Base-by-base conservation (phyloP, 352 stramenopile genomes). In the Blastocystis sp. region DNA sequence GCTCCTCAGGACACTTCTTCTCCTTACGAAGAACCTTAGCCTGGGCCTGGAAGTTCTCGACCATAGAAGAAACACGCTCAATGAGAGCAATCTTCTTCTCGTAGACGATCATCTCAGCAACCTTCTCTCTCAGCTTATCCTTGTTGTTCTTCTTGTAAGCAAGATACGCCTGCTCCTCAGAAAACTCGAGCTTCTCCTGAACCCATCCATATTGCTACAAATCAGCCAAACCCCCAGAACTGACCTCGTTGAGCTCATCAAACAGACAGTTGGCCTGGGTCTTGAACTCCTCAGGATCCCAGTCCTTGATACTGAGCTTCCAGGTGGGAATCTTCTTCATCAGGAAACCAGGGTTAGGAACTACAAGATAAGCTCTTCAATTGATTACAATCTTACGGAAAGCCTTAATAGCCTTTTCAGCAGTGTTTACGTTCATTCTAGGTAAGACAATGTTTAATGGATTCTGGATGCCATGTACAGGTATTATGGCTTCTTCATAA, bases 1-100 rank as follows among this genome's bases (percentile, higher is more conserved):
- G n/a, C 3, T 83, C 71, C n/a, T 83, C 71, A 27, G 71, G 71
- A 59, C 71, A 83, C 71, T 83, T 83, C 71, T 83, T 83, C 71
- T 83, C 71, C 49, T 83, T 83, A 0, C 71, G 49, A 4, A 83
- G 71, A 12, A 43, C 42, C 27, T 83, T 83, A 1, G 71, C 27
- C 27, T 83, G 49, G 5, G 46, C n/a, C 71, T 83, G 71, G 14
- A 83, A 37, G 14, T 65, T 83, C 71, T 83, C 71, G 4, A 83
- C 49, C 4, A 83, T 83, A 12, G 71, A 49, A 37, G 46, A 83
- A n/a, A 83, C 51, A 29, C 46, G 49, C 49, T 83, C 71, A 5
- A 83, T 59, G 5, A 83, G 71, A 43, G 46, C 49, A 6, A 83
- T 83, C 71, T 83, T 83, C 71, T 83, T 83, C 71, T 83, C 71